phyloP scores from a whole-genome alignment of 768 basidiomycete genomes.

The Asterophora parasitica region DNA sequence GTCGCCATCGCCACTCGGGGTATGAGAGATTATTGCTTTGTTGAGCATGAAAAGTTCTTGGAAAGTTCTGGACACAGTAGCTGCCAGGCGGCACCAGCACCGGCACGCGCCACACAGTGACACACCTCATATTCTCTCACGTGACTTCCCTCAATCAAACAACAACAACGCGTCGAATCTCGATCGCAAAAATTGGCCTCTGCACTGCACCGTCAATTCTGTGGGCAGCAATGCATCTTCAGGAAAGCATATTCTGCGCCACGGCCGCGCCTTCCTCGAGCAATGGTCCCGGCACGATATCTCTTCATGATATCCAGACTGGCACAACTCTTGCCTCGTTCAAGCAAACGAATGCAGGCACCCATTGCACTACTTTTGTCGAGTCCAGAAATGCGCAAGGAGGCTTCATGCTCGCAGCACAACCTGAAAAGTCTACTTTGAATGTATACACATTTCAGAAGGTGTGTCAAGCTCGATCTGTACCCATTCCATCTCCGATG shows the following conservation, averaged over 20 bases:
- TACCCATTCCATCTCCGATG: background rate
- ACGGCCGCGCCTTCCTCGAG: slow-evolving; percentile 44
- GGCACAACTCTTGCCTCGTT: slow-evolving; percentile 76
- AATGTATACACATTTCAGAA: slow-evolving; percentile 95
- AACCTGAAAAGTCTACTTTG: slow-evolving; percentile 83
- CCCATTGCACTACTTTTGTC: slow-evolving; percentile 64
- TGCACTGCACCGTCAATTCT: background rate
- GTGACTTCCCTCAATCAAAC: slow-evolving; percentile 8
- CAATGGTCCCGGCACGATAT: slow-evolving; percentile 57
- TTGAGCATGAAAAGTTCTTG: no score
- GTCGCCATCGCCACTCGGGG: slow-evolving; percentile 38
- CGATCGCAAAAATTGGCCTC: slow-evolving; percentile 2
- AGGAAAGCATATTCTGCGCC: slow-evolving; percentile 65
- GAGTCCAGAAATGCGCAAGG: slow-evolving; percentile 70
- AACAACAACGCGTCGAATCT: slow-evolving; percentile 4
- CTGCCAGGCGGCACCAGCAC: no score
- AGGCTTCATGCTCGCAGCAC: slow-evolving; percentile 79
- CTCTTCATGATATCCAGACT: slow-evolving; percentile 79
- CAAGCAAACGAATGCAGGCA: slow-evolving; percentile 71
- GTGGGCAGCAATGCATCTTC: slow-evolving; percentile 53
- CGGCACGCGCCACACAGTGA: slow-evolving; percentile 19
- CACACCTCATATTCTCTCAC: slow-evolving; percentile 10
- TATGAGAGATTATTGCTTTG: background rate
- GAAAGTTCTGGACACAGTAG: slow-evolving; percentile 32
- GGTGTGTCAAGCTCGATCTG: slow-evolving; percentile 35